phyloP scores from a whole-genome alignment of 768 basidiomycete species.

The Chiua virens region DNA sequence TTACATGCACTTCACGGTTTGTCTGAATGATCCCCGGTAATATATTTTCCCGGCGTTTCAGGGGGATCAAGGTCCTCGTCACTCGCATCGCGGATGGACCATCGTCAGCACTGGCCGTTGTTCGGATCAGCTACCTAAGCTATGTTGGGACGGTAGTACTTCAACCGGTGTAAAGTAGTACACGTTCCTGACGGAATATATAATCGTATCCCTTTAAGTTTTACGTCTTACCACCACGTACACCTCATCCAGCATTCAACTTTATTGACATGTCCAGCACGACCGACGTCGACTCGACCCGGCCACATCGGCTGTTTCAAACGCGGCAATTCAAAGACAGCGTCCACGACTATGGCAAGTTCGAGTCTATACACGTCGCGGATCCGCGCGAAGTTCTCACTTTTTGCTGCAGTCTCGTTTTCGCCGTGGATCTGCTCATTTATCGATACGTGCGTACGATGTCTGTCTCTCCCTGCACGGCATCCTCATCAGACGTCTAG shows the following conservation, averaged over 20 bases:
- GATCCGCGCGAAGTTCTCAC: neutral
- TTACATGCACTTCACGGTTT: neutral
- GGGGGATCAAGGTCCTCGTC: too few relatives aligned
- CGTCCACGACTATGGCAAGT: conserved; percentile 43
- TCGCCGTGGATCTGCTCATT: conserved; percentile 43
- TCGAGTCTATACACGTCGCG: neutral
- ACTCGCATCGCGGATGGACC: too few relatives aligned
- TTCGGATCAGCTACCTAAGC: too few relatives aligned
- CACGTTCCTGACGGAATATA: neutral
- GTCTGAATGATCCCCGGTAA: conserved; percentile 7
- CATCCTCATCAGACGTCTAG: conserved; percentile 34
- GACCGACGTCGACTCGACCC: neutral
- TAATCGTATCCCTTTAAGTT: neutral
- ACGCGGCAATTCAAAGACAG: conserved; percentile 37
- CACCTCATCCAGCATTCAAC: too few relatives aligned
- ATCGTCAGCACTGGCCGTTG: too few relatives aligned
- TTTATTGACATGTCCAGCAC: neutral
- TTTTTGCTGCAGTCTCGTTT: conserved; percentile 23
- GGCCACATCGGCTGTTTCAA: conserved; percentile 4
- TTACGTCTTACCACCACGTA: neutral
- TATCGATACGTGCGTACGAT: conserved; percentile 61
- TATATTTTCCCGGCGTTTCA: conserved; percentile 8
- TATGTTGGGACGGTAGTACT: too few relatives aligned
- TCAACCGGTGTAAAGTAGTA: too few relatives aligned
- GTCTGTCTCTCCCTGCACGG: neutral